Evolutionary conservation across 495 filamentous ascomycete genomes (phyloP), one percentile per base, ranked within the genome.

Genomic region (Penicillium tannophilum): DNA sequence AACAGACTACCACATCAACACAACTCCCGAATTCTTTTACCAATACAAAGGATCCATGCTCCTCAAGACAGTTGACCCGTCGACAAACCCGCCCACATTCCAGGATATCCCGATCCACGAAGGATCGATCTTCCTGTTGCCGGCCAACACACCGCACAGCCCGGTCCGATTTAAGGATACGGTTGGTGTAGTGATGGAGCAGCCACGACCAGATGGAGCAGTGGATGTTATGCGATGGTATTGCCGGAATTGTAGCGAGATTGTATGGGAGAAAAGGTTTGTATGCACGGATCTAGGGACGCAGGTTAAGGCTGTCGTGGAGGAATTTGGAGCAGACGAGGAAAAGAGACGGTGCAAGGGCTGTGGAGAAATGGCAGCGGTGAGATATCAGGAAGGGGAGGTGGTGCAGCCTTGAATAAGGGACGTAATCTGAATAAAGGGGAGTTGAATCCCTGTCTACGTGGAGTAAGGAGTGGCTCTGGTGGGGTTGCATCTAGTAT

Each of bases 1-100:
- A 60, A 96, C 92, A 51, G 95, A 98, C 81, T 98, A 96, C 79
- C 94, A 98, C 81, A 96, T 98, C 80, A 98, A 98, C 79, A 78
- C 86, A 52, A 98, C 94, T 0, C 86, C 94, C 7, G 94, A 98
- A 68, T 98, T 92, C 85, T 98, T 98, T 83, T 98, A 95, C 81
- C 93, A 97, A 71, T 90, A 97, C 79, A 84, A 86, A 56, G 94
- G 94, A 49, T 84, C 84, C 26, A 97, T 98, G 94, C 79, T 97
- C 19, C 86, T 98, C 50, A 96, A 95, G 67, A 90, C 94, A 3
- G 92, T 98, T 33, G 85, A 88, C 55, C 72, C 72, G 4, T 69
- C 86, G 54, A 82, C 77, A 10, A 79, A 78, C 26, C 74, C 77
- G 14, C 71, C 75, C 11, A 64, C 68, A 1, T 96, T 96, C 74